Conservation (phyloP, 176 grass and related monocot genomes). For the Paspalum notatum region DNA sequence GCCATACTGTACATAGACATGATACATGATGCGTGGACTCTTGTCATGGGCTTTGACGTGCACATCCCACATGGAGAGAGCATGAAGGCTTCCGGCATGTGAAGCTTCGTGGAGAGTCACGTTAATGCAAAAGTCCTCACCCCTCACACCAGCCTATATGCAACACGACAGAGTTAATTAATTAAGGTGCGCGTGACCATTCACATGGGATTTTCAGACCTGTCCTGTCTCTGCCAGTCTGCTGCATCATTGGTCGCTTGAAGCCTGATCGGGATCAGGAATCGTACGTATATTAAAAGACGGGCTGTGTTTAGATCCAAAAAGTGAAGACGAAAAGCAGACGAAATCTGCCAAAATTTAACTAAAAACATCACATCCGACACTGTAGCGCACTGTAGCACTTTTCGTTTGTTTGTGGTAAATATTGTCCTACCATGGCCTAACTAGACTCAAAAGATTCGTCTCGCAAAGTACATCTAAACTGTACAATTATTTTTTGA, state of each 20-base stretch:
- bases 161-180: background rate
- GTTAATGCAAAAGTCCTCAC: background rate
- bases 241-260: background rate
- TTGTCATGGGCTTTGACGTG: background rate
- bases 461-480: too few relatives aligned
- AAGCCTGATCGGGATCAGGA: background rate
- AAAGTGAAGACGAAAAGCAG: too few relatives aligned
- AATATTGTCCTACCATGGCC: too few relatives aligned
- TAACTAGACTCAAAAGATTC: too few relatives aligned
- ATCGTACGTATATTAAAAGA: background rate
- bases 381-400: too few relatives aligned
- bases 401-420: too few relatives aligned
- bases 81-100: background rate
- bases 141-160: background rate
- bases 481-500: too few relatives aligned
- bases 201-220: conserved; percentile 25
- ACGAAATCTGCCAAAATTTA: too few relatives aligned
- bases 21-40: background rate
- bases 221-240: background rate
- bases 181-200: background rate
- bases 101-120: background rate
- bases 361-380: too few relatives aligned
- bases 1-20: background rate
- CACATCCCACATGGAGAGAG: background rate
- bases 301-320: too few relatives aligned